A percentile compares a stretch with the other conserved stretches of the same genome.
These are phyloP conservation scores for Nannochloropsis granulata DNA, from an alignment of 108 stramenopile species.

Conservation along the genomic window DNA sequence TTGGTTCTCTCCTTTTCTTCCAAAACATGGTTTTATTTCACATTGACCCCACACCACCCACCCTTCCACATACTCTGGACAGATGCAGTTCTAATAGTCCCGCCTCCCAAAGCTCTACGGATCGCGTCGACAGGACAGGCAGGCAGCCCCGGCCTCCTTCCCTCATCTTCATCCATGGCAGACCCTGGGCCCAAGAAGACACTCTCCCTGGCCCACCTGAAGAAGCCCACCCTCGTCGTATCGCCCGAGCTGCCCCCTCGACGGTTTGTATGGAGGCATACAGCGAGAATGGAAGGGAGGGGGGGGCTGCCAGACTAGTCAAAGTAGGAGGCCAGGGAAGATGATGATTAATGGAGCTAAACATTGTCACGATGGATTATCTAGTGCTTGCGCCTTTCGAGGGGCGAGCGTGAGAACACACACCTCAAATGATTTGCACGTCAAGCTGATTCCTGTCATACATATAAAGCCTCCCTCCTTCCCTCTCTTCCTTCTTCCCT, in stretches of 20 bases:
- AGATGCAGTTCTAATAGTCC: too few species aligned
- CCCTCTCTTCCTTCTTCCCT: not conserved
- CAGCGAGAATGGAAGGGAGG: not conserved
- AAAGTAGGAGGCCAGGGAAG: not conserved
- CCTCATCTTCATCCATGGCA: too few species aligned
- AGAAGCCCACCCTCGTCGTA: not conserved
- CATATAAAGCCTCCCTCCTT: not conserved
- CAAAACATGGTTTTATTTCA: too few species aligned
- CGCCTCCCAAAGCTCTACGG: too few species aligned
- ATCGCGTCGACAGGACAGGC: too few species aligned
- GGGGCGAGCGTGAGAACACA: not conserved
- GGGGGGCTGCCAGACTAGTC: not conserved
- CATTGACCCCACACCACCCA: too few species aligned
- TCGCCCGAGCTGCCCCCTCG: not conserved
- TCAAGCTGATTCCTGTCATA: not conserved
- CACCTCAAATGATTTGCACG: not conserved
- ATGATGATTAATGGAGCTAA: not conserved
- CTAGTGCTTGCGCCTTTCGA: not conserved
- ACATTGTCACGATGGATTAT: not conserved
- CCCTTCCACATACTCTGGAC: too few species aligned
- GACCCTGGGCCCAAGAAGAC: not conserved
- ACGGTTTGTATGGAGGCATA: not conserved
- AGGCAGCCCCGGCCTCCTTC: too few species aligned
- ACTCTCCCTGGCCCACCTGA: not conserved
- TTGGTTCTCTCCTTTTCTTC: too few species aligned